Evolutionary conservation across 2,329 filamentous ascomycete genomes (phyloP).

Genomic region (Tricladium varicosporioides): DNA sequence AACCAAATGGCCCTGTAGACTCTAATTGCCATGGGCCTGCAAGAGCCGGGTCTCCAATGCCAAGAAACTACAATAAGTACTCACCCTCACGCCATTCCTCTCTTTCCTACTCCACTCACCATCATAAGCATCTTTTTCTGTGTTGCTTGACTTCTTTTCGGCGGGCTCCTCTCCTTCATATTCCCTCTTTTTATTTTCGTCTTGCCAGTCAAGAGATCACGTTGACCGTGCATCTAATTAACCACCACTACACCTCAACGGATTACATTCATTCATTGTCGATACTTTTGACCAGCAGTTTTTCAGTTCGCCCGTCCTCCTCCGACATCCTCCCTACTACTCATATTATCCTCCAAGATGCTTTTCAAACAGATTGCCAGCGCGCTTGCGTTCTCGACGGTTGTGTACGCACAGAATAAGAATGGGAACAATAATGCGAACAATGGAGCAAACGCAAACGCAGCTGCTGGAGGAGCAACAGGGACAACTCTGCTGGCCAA

Average conservation of each 20-base stretch:
- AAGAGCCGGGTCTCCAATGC: slow-evolving; percentile 17
- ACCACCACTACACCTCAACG: slow-evolving; percentile 32
- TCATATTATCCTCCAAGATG: slow-evolving; percentile 23
- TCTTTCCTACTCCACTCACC: slow-evolving; percentile 22
- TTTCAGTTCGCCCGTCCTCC: slow-evolving; percentile 2
- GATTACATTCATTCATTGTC: slow-evolving; percentile 26
- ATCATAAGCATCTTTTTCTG: slow-evolving; percentile 22
- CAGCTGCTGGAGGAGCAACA: slow-evolving; percentile 3
- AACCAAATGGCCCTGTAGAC: slow-evolving; percentile 17
- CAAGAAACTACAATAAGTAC: slow-evolving; percentile 34
- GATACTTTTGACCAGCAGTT: slow-evolving; percentile 13
- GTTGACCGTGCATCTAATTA: slow-evolving; percentile 37
- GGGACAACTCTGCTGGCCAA: slow-evolving; percentile 23
- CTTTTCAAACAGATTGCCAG: slow-evolving; percentile 26
- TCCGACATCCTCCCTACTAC: neutral
- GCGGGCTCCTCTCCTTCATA: slow-evolving; percentile 31
- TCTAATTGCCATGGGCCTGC: slow-evolving; percentile 18
- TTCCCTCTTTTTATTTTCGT: slow-evolving; percentile 29
- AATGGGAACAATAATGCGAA: neutral
- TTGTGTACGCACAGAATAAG: slow-evolving; percentile 19
- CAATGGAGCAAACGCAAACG: neutral
- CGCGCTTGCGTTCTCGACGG: slow-evolving; percentile 24
- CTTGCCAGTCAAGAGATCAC: slow-evolving; percentile 37
- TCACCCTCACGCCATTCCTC: slow-evolving; percentile 13
- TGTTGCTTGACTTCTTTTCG: slow-evolving; percentile 13